Conservation (phyloP, 192 early-diverging fungal species). For the Pilobolus umbonatus region DNA sequence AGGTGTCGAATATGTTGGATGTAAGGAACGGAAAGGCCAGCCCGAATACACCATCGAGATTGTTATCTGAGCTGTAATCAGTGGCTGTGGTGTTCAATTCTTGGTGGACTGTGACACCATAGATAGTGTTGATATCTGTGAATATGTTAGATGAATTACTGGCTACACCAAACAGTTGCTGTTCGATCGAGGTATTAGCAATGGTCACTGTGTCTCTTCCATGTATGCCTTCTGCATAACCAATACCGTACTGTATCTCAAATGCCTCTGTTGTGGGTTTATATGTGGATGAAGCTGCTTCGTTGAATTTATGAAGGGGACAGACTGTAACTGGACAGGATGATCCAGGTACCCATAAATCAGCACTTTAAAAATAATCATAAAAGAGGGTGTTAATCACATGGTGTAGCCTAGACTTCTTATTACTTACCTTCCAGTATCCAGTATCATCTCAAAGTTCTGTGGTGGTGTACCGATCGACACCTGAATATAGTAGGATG, state of each 20-base stretch:
- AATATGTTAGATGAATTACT: conserved; percentile 9
- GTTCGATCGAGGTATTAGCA: neutral
- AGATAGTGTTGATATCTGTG: neutral
- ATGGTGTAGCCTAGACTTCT: too few species aligned
- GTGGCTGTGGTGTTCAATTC: too few species aligned
- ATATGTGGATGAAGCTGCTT: conserved; percentile 20
- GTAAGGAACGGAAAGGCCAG: conserved; percentile 21
- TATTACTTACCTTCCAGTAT: conserved; percentile 12
- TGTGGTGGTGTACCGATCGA: conserved; percentile 17
- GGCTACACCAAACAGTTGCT: conserved; percentile 28
- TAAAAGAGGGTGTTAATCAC: too few species aligned
- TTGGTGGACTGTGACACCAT: too few species aligned
- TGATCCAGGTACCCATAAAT: conserved; percentile 29
- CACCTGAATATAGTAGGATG: neutral
- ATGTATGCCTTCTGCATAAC: conserved; percentile 21
- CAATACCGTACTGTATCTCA: conserved; percentile 24
- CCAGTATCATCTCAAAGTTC: conserved; percentile 2
- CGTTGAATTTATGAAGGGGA: conserved; percentile 15
- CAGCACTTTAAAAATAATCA: conserved; percentile 14
- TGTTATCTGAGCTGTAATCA: neutral
- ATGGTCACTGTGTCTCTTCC: conserved; percentile 27
- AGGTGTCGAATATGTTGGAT: neutral
- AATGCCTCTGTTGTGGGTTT: conserved; percentile 11
- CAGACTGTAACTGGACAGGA: conserved; percentile 19
- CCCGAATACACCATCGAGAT: conserved; percentile 27